phyloP scores from a whole-genome alignment of 2,329 filamentous ascomycete species.

The Chrysosporium keratinophilum region DNA sequence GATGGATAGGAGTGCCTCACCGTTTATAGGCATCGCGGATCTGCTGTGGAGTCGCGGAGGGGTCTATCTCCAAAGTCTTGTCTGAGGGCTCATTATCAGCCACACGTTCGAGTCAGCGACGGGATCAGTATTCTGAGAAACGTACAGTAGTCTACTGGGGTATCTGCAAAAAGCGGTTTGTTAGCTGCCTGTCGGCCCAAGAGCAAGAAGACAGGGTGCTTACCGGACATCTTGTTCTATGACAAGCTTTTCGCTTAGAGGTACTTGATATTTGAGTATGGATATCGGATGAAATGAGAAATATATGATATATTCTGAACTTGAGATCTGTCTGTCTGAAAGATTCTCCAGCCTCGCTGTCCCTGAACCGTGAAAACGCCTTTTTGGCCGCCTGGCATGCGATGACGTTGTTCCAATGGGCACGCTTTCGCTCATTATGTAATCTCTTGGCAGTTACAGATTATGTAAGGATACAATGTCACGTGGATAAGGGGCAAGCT shows the following conservation, averaged over 20 bases:
- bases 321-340: neutral
- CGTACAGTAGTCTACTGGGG: conserved; percentile 52
- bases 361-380: neutral
- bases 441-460: neutral
- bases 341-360: neutral
- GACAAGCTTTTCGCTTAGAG: neutral
- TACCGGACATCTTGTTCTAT: conserved; percentile 1
- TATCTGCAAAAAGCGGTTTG: conserved; percentile 1
- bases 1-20: conserved; percentile 32
- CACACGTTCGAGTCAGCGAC: neutral
- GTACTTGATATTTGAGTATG: neutral
- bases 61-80: conserved; percentile 60
- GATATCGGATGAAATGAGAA: neutral
- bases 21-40: conserved; percentile 93
- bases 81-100: conserved; percentile 41
- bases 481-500: neutral
- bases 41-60: conserved; percentile 67
- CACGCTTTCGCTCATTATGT: neutral
- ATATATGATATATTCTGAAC: neutral
- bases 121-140: neutral
- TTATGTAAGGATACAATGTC: neutral
- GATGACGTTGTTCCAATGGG: conserved; percentile 9
- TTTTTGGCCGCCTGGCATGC: neutral
- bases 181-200: neutral
- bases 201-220: neutral